These are phyloP conservation scores for Pseudophaeomoniella oleicola DNA, from an alignment of 2,329 filamentous ascomycete species.

Conservation along the genomic window DNA sequence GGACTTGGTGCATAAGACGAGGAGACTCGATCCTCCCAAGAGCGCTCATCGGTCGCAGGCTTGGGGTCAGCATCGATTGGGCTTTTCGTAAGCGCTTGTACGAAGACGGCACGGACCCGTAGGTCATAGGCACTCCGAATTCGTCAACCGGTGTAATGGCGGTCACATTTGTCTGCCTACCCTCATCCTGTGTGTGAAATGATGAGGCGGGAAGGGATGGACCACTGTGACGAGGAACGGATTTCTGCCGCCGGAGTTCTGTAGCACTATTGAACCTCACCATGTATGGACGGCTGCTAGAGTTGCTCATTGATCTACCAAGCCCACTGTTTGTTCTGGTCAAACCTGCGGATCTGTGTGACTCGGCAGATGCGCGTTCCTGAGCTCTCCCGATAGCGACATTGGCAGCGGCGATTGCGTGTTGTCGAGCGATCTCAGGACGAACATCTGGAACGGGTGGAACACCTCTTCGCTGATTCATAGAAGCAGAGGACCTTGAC, in stretches of 20 bases:
- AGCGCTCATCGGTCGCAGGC: conserved; percentile 16
- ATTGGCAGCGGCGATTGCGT: conserved; percentile 9
- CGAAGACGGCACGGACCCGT: conserved; percentile 28
- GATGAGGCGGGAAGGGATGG: neutral
- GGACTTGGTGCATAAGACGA: conserved; percentile 4
- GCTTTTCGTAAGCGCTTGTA: conserved; percentile 31
- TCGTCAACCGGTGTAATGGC: conserved; percentile 15
- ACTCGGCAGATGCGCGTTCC: conserved; percentile 2
- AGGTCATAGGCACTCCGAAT: conserved; percentile 20
- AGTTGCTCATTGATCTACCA: neutral
- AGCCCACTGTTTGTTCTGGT: neutral
- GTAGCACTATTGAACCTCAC: neutral
- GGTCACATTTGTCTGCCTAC: conserved; percentile 2
- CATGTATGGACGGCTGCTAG: neutral
- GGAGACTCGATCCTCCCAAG: conserved; percentile 3
- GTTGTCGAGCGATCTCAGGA: conserved; percentile 5
- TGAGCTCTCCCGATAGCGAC: conserved; percentile 8
- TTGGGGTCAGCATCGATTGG: conserved; percentile 31
- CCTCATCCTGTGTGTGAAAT: neutral
- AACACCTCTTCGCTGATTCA: conserved; percentile 2
- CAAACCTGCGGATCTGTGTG: neutral
- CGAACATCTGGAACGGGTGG: conserved; percentile 2
- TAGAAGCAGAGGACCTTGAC: conserved; percentile 8
- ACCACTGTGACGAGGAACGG: neutral
- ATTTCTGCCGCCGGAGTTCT: neutral